Conservation (phyloP, 2,329 filamentous ascomycete genomes). For the Trichoderma polysporum region DNA sequence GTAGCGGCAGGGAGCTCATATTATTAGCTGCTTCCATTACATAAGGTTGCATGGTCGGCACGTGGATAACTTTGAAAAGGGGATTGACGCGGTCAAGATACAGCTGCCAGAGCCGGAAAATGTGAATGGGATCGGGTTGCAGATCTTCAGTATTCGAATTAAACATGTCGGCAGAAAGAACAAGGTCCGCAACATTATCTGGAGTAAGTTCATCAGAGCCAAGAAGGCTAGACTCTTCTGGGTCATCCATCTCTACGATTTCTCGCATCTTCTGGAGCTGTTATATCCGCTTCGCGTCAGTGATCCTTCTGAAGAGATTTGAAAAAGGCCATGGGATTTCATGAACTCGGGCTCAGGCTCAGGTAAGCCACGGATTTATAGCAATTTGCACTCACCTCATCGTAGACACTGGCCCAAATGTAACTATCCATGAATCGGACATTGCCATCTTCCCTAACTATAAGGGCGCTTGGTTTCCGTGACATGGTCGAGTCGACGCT, state of each 20-base stretch:
- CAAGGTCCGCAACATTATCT: constrained; percentile 52
- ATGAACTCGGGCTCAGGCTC: not conserved
- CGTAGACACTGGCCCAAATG: constrained; percentile 53
- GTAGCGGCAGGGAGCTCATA: constrained; percentile 54
- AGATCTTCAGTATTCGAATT: constrained; percentile 47
- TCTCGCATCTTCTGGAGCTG: constrained; percentile 59
- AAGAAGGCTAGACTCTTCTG: constrained; percentile 48
- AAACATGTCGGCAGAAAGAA: constrained; percentile 45
- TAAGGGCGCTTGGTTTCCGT: constrained; percentile 51
- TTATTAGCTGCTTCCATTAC: constrained; percentile 63
- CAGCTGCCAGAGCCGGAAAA: constrained; percentile 71
- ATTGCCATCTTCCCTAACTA: constrained; percentile 55
- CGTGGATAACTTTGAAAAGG: constrained; percentile 69
- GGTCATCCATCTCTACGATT: constrained; percentile 52
- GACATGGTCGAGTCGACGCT: constrained; percentile 33
- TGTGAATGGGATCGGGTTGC: constrained; percentile 64
- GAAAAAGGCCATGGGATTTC: not conserved
- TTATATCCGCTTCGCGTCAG: not conserved
- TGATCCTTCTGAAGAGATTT: not conserved
- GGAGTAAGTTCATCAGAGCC: constrained; percentile 52
- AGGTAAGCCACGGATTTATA: not conserved
- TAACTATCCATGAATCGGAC: constrained; percentile 59
- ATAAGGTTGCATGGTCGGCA: constrained; percentile 65
- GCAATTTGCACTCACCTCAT: constrained; percentile 47
- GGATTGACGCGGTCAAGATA: constrained; percentile 75